These are phyloP conservation scores for Euphrasia confusa DNA, from an alignment of 257 asterid species.

Conservation along the genomic window DNA sequence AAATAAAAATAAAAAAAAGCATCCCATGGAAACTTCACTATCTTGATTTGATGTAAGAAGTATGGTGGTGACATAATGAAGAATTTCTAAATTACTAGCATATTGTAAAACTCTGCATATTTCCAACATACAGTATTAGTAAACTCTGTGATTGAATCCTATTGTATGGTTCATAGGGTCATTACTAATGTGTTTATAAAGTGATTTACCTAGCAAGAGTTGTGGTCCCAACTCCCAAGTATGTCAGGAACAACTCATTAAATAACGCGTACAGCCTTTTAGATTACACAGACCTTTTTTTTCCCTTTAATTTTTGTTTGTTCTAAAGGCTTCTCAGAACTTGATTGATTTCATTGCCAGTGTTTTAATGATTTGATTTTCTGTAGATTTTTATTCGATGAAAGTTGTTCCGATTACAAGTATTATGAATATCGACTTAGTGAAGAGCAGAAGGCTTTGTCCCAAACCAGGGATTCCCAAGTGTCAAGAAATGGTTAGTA, in stretches of 20 bases:
- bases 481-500: conserved; percentile 48
- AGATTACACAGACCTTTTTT: conserved; percentile 9
- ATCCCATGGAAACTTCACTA: neutral
- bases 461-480: conserved; percentile 48
- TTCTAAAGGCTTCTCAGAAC: conserved; percentile 5
- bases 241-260: neutral
- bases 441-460: conserved; percentile 68
- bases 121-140: neutral
- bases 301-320: conserved; percentile 2
- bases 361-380: conserved; percentile 14
- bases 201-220: neutral
- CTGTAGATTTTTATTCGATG: conserved; percentile 79
- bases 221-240: conserved; percentile 3
- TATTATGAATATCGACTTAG: conserved; percentile 72
- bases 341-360: conserved; percentile 2
- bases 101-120: neutral
- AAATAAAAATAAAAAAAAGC: neutral
- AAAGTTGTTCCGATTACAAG: conserved; percentile 73
- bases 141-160: too few species aligned
- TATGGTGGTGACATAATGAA: conserved; percentile 1
- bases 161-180: neutral
- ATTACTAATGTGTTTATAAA: neutral
- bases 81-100: neutral
- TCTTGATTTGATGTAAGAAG: neutral
- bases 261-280: conserved; percentile 36